A percentile compares a stretch with the other conserved stretches of the same genome.
Evolutionary conservation across 2,329 filamentous ascomycete genomes (phyloP).

Genomic region (Botrytis sinoallii): DNA sequence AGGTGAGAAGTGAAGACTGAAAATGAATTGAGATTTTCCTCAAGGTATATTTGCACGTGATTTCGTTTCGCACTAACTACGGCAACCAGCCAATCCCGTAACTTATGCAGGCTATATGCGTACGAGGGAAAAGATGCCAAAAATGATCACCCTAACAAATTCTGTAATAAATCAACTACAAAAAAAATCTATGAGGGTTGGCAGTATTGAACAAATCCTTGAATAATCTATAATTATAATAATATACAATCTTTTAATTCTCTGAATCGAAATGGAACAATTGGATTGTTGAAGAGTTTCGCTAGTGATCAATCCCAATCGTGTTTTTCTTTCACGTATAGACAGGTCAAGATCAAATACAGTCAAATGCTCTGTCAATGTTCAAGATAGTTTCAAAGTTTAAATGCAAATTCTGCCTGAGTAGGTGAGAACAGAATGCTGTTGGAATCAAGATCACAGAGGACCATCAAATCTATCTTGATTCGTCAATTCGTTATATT

Average conservation of each 20-base stretch:
- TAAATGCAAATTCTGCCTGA: background rate
- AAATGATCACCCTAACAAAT: background rate
- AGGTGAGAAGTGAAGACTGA: background rate
- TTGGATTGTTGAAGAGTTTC: background rate
- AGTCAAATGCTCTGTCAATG: background rate
- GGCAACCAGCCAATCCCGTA: slow-evolving; percentile 1
- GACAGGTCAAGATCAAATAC: background rate
- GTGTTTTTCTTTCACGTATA: background rate
- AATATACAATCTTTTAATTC: background rate
- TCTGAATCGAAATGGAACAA: background rate
- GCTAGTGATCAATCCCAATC: background rate
- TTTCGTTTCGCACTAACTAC: background rate
- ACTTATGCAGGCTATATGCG: background rate
- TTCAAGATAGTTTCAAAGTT: background rate
- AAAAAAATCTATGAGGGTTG: background rate
- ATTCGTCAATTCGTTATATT: background rate
- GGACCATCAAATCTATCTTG: background rate
- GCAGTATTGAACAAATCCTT: accelerated
- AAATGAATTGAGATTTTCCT: slow-evolving; percentile 6
- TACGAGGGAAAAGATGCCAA: background rate
- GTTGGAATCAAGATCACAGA: background rate
- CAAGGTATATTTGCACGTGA: background rate
- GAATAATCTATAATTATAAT: background rate
- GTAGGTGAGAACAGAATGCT: background rate
- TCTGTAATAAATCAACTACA: background rate